Evolutionary conservation across 2,329 filamentous ascomycete genomes (phyloP).

Genomic region (Apiospora pterosperma): DNA sequence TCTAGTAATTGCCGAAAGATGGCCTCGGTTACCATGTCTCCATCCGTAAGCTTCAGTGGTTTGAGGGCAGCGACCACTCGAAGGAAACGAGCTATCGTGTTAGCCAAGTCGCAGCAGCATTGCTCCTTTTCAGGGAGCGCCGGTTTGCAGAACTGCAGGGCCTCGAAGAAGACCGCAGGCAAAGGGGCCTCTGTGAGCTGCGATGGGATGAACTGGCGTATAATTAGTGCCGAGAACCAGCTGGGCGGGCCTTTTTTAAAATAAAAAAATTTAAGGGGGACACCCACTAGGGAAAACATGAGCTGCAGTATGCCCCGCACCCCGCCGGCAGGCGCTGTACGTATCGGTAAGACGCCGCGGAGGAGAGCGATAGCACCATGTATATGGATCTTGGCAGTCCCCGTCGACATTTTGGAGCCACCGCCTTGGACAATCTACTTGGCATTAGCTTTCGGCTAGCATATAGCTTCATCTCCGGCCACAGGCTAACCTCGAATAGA

Average conservation of each 20-base stretch:
- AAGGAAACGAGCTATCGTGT: constrained; percentile 36
- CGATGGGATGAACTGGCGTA: constrained; percentile 41
- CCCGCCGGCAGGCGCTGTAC: constrained; percentile 36
- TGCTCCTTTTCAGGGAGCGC: constrained; percentile 33
- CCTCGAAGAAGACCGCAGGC: constrained; percentile 40
- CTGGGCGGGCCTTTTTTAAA: background rate
- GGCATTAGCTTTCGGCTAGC: constrained; percentile 12
- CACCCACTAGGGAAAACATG: constrained; percentile 52
- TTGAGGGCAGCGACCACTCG: constrained; percentile 34
- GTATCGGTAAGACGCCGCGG: constrained; percentile 39
- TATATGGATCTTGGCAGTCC: constrained; percentile 55
- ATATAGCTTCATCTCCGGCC: background rate
- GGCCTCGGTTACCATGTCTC: constrained; percentile 27
- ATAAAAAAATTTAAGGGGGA: background rate
- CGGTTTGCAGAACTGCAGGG: constrained; percentile 34
- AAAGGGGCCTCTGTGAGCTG: constrained; percentile 36
- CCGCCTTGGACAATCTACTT: constrained; percentile 36
- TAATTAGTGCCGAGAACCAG: background rate
- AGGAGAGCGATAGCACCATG: constrained; percentile 58
- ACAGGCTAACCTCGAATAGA: constrained; percentile 53
- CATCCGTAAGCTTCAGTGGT: constrained; percentile 33
- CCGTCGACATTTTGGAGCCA: constrained; percentile 41
- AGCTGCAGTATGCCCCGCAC: constrained; percentile 52
- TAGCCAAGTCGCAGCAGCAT: constrained; percentile 38
- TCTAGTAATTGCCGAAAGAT: constrained; percentile 36